A percentile compares a stretch with the other conserved stretches of the same genome.
Evolutionary conservation across 2,329 filamentous ascomycete genomes (phyloP).

Genomic region (Talaromyces verruculosus): DNA sequence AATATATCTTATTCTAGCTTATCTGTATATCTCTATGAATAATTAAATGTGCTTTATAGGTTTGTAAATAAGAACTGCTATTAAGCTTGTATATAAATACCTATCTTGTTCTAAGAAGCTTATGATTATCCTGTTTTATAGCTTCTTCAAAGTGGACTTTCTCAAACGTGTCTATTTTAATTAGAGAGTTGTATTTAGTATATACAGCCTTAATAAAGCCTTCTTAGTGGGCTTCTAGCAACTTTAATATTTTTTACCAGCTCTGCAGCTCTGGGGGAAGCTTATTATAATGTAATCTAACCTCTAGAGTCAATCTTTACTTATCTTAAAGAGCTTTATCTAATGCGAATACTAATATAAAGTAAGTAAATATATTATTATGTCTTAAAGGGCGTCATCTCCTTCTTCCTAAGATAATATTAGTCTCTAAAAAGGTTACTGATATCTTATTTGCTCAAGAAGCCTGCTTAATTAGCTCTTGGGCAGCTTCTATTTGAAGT

Average conservation of each 20-base stretch:
- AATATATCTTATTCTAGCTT: neutral
- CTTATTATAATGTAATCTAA: neutral
- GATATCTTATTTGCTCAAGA: too few species aligned
- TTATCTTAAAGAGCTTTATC: neutral
- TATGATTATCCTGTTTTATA: neutral
- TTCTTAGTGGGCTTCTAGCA: neutral
- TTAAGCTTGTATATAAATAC: neutral
- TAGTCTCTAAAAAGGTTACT: too few species aligned
- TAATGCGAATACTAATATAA: too few species aligned
- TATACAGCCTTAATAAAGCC: neutral
- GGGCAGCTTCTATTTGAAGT: too few species aligned
- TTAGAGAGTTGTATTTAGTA: neutral
- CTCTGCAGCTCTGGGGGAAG: neutral
- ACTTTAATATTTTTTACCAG: neutral
- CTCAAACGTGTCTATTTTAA: neutral
- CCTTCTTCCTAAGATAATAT: too few species aligned
- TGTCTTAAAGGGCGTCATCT: neutral
- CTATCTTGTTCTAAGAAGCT: neutral
- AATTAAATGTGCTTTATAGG: neutral
- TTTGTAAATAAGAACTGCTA: neutral
- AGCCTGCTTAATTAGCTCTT: too few species aligned
- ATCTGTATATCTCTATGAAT: neutral
- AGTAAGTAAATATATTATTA: neutral
- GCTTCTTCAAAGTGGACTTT: neutral
- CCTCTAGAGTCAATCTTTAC: neutral